Base-by-base conservation (phyloP, 306 rosid species). In the Vachellia pachyceras region DNA sequence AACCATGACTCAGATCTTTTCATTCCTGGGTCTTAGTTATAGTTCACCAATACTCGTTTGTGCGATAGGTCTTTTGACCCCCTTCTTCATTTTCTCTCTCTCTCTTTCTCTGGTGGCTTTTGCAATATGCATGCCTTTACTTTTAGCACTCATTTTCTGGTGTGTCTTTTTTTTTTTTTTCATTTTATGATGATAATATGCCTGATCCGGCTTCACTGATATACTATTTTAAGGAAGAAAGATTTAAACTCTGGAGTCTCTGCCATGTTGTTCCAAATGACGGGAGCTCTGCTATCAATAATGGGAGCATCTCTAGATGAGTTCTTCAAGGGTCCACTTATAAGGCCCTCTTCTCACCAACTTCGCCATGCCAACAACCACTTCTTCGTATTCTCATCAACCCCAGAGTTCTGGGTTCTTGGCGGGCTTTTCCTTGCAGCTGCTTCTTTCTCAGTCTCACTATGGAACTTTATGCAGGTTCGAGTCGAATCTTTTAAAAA, bases 11-110 rank as follows among this genome's bases (percentile, higher is more conserved):
- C 97, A 92, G 75, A 92, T 67, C 73, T 86, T 92, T 22, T 85
- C 92, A 72, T 89, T 84, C 79, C 47, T 86, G 81, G 90, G 97
- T 69, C 89, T 92, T 49, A 81, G 90, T 44, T 87, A 86, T 82
- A 90, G 98, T 78, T 89, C 97, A 2, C 98, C 97, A 17, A 90
- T 92, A 73, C 90, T 92, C 49, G 91, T 91, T 3, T 90, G 90
- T 78, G 91, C 86, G 40, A 91, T 94, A 94, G 96, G 92, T 29
- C 97, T 82, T 49, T 78, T 83, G 84, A 82, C 90, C 65, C 97
- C 93, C 37, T 41, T 91, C 4, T 87, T 89, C 84, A 91, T 82
- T 78, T 86, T 91, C 83, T 13, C 91, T 5, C 77, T 91, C 89
- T 11, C 0, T 89, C 83, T 49, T 83, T 40, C 85, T 90, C 87